Base-by-base conservation (phyloP, 1,284 basidiomycete species). In the Puccinia horiana region DNA sequence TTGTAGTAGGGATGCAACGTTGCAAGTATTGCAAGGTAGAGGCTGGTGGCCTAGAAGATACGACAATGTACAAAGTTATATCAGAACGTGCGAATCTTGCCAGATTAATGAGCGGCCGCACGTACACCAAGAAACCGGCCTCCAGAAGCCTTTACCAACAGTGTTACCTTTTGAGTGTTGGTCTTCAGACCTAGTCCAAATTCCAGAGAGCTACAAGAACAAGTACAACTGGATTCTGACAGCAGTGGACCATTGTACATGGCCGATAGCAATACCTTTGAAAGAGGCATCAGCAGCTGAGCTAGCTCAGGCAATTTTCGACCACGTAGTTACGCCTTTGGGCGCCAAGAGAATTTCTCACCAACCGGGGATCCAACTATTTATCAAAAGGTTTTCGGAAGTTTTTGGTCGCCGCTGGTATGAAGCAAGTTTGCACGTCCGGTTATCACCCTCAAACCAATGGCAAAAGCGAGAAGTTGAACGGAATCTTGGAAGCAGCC, bases 371-470 rank as follows among this genome's bases (percentile, higher is more conserved):
- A 3, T 40, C 37, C 2, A 67, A 67, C 14, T 67, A 42, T 9
- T 20, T n/a, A 1, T 67, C 63, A 2, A 16, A 2, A 23, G 37
- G 63, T 23, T 67, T 67, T 9, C 20, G 11, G 23, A 42, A 42
- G 1, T 67, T 67, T 37, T 23, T 67, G 20, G 37, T 8, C 9
- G 63, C 63, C 1, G 35, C 37, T 1, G 40, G 23, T 2, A 40
- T 67, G 40, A 67, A 42, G 37, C 8, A 26, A 23, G 35, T 18
- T 12, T 4, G 42, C n/a, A 67, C 40, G 14, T 67, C 29, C 2
- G 63, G 63, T 6, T 67, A 67, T 23, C 63, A 67, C 14, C 63
- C 63, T 2, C 63, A 67, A 40, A 67, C 63, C 1, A 67, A 67
- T 35, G 63, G 63, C 23, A 67, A 67, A 20, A 42, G 3, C 26